Evolutionary conservation across 1,139 yeast genomes (phyloP), one percentile per base, ranked within the genome.

Genomic region (Saccharomyces hybrid): DNA sequence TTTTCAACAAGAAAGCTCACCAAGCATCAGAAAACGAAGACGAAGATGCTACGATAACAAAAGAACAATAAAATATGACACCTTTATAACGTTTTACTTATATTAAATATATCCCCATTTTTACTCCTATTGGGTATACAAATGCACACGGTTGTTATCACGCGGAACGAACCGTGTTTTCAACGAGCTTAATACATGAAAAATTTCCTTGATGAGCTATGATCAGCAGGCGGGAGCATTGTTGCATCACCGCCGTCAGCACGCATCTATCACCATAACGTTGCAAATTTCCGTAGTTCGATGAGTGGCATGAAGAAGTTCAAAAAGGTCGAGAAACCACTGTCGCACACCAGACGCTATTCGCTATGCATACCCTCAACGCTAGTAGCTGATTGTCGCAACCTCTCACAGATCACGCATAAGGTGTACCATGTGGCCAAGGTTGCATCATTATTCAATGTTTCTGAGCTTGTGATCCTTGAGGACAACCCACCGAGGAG

Each of bases 401-500:
- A 84, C 61, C 73, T 87, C 52, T 84, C 84, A 59, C 96, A 89
- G 68, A 82, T 81, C 13, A 88, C 96, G 0, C 75, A 79, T 55
- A 76, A 83, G 2, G 83, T 87, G 1, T 86, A 89, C 63, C 95
- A 88, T 69, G 77, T 90, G 28, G 93, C 96, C 23, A 81, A 85
- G 62, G 82, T 84, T 2, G 86, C 90, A 5, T 79, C 87, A 34
- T 75, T 81, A 11, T 88, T 78, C 67, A 78, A 81, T 54, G 88
- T 87, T 2, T 80, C 81, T 2, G 97, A 90, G 65, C 77, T 90
- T 46, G 81, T 89, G 3, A 74, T 90, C 1, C 75, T 88, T 63
- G 84, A 85, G 56, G 71, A 79, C 4, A 62, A 64, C 41, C 50
- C 58, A 57, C 42, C 14, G 42, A 46, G 55, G 53, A 55, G 34